phyloP scores from a whole-genome alignment of 2,329 filamentous ascomycete genomes.

The Aspergillus ochraceoroseus region DNA sequence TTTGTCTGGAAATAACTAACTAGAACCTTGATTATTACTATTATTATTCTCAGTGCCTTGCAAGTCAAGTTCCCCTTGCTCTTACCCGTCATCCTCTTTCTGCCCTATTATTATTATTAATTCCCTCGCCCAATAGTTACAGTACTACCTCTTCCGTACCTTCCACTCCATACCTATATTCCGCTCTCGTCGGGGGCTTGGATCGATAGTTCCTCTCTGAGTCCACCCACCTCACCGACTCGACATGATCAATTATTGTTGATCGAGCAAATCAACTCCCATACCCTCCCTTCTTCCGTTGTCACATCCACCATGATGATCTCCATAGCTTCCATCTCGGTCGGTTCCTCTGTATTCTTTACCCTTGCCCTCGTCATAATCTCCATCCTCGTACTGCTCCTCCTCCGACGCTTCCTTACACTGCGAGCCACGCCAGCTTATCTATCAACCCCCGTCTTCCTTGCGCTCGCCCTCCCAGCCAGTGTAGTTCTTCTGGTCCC shows the following conservation, averaged over 20 bases:
- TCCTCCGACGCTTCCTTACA: slow-evolving; percentile 84
- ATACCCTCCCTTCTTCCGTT: slow-evolving; percentile 9
- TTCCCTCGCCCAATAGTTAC: too few species aligned
- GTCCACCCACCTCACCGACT: slow-evolving; percentile 11
- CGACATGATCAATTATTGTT: slow-evolving; percentile 17
- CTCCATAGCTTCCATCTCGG: slow-evolving; percentile 47
- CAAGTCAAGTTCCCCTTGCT: too few species aligned
- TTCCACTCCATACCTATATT: background rate
- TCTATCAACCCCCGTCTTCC: slow-evolving; percentile 85
- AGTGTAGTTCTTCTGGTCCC: slow-evolving; percentile 89
- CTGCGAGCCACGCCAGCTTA: slow-evolving; percentile 86
- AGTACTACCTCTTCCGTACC: too few species aligned
- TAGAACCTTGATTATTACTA: too few species aligned
- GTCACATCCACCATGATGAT: slow-evolving; percentile 25
- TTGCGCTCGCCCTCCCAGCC: slow-evolving; percentile 87
- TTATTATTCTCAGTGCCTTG: too few species aligned
- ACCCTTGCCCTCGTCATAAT: slow-evolving; percentile 67
- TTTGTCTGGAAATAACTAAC: too few species aligned
- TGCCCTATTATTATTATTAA: too few species aligned
- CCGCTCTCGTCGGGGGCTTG: slow-evolving; percentile 6
- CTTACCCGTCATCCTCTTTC: too few species aligned
- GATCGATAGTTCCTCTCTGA: slow-evolving; percentile 17
- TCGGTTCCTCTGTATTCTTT: slow-evolving; percentile 76
- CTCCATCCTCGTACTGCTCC: slow-evolving; percentile 70
- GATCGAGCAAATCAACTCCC: slow-evolving; percentile 17